phyloP scores from a whole-genome alignment of 2,329 filamentous ascomycete species.

The Talaromyces sp. region DNA sequence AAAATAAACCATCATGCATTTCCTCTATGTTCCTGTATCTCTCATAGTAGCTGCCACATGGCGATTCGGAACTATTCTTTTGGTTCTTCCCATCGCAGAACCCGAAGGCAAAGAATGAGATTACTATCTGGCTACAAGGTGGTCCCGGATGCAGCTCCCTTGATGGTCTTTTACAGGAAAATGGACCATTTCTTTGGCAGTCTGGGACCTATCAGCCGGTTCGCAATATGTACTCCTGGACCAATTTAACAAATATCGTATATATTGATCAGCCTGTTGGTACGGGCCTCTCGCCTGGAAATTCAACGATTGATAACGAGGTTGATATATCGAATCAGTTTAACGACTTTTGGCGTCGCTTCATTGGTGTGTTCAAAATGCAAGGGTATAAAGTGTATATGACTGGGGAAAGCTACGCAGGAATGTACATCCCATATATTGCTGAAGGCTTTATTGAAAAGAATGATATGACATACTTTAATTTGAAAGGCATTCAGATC shows the following conservation, averaged over 20 bases:
- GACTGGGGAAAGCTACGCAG: conserved; percentile 67
- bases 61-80: conserved; percentile 60
- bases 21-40: background rate
- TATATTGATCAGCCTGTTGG: conserved; percentile 63
- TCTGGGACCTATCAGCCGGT: conserved; percentile 39
- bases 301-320: conserved; percentile 58
- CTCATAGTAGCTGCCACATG: conserved; percentile 25
- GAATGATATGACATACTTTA: conserved; percentile 61
- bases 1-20: background rate
- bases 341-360: conserved; percentile 56
- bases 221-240: conserved; percentile 53
- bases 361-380: conserved; percentile 57
- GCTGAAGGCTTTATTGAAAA: conserved; percentile 65
- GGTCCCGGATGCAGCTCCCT: conserved; percentile 42
- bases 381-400: conserved; percentile 66
- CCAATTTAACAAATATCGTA: conserved; percentile 58
- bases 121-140: conserved; percentile 43
- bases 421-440: conserved; percentile 66
- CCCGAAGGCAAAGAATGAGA: conserved; percentile 27
- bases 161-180: conserved; percentile 37
- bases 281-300: conserved; percentile 58
- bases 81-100: conserved; percentile 53
- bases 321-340: conserved; percentile 67
- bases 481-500: conserved; percentile 59
- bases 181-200: conserved; percentile 40